Base-by-base conservation (phyloP, 176 grass and related monocot species). In the Zea luxurians region DNA sequence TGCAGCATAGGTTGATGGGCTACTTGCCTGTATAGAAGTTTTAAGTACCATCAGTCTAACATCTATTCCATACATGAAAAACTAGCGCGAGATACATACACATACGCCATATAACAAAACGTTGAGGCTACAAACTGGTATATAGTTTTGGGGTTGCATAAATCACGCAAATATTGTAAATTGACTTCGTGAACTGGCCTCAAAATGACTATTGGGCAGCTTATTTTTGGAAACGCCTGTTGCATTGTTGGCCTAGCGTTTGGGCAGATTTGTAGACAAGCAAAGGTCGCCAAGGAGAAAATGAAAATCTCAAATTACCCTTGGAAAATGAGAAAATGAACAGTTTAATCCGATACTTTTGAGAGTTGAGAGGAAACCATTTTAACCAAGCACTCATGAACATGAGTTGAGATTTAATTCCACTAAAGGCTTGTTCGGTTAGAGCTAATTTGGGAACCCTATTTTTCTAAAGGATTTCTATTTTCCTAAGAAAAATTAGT, bases 191-290 rank as follows among this genome's bases (percentile, higher is more conserved):
- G 6, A 68, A 83, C 20, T 44, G 48, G 61, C 18, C 35, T 72
- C 41, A 60, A 12, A 10, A 78, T 37, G 7, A 11, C 6, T 5
- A 20, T 4, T 74, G 61, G 43, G 3, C 7, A 36, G 11, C 3
- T 37, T 68, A 13, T 78, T 1, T 10, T 61, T 68, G 50, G 21
- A 0, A 83, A 37, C 20, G 43, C 61, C 15, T 87, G 67, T 50
- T 74, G 61, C 80, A 87, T 83, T 68, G 74, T 74, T 60, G 80
- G 74, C n/a, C 85, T 10, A 3, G 17, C 11, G 9, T 83, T 78
- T 1, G 85, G 74, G 15, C 7, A 21, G 43, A 83, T 20, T 68
- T 78, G 74, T 68, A 87, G 37, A 11, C 80, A 78, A 73, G 35
- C 42, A 61, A 78, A 83, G 7, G 80, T 50, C 15, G 68, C 68